Evolutionary conservation across 805 yeast species (phyloP).

Genomic region (Sugiyamaella valdiviana): DNA sequence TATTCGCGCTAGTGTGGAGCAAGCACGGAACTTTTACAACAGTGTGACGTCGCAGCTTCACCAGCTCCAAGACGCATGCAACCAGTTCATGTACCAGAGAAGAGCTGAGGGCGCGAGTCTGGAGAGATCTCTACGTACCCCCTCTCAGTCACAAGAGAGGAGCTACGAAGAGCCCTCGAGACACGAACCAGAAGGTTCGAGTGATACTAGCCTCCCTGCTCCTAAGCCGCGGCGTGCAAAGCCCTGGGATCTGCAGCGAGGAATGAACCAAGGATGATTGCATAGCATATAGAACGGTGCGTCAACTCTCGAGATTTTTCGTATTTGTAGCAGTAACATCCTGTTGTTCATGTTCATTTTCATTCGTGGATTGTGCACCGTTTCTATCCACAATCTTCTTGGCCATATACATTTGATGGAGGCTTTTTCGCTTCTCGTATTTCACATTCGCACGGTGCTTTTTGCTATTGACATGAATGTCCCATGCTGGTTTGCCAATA

Average conservation of each 20-base stretch:
- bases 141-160: conserved; percentile 32
- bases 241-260: conserved; percentile 8
- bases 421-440: conserved; percentile 16
- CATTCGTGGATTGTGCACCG: not conserved
- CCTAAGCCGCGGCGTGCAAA: not conserved
- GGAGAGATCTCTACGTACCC: conserved; percentile 28
- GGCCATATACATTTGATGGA: not conserved
- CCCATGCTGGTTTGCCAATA: conserved; percentile 69
- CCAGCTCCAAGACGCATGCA: conserved; percentile 43
- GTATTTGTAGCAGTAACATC: too few relatives aligned
- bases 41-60: conserved; percentile 48
- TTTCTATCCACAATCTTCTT: not conserved
- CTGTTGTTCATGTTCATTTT: not conserved
- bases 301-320: too few relatives aligned
- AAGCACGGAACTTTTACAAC: conserved; percentile 66
- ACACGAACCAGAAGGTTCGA: too few relatives aligned
- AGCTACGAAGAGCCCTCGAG: too few relatives aligned
- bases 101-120: conserved; percentile 49
- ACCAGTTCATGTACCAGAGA: conserved; percentile 45
- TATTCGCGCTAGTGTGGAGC: conserved; percentile 51
- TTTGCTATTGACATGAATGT: conserved; percentile 59
- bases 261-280: not conserved
- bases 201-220: too few relatives aligned
- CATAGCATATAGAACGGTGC: too few relatives aligned
- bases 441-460: conserved; percentile 43